Evolutionary conservation across 2,329 filamentous ascomycete species (phyloP).

Genomic region (Diaporthe sp.): DNA sequence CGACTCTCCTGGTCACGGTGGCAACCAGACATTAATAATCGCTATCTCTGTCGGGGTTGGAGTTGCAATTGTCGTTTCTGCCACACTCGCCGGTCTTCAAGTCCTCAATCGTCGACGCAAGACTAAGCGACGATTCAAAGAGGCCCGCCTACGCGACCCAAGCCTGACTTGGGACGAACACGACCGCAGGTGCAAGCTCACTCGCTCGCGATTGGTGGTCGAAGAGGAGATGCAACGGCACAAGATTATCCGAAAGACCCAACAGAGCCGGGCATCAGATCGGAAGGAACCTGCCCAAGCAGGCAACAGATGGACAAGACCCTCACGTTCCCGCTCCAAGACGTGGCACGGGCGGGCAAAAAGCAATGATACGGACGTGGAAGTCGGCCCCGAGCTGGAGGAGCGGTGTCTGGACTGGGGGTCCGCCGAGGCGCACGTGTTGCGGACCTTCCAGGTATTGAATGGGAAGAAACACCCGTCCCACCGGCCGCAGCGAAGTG

Average conservation of each 20-base stretch:
- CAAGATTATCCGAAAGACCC: conserved; percentile 45
- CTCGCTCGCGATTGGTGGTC: conserved; percentile 42
- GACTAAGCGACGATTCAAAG: conserved; percentile 32
- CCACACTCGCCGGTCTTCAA: conserved; percentile 20
- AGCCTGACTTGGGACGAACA: conserved; percentile 45
- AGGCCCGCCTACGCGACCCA: conserved; percentile 43
- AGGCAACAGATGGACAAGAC: background rate
- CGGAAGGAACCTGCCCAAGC: background rate
- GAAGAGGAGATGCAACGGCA: conserved; percentile 45
- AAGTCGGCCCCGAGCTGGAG: background rate
- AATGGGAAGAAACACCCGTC: conserved; percentile 28
- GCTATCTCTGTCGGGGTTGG: conserved; percentile 19
- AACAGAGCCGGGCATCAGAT: conserved; percentile 44
- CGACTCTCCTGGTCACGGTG: background rate
- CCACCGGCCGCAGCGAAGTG: background rate
- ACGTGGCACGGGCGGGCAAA: conserved; percentile 33
- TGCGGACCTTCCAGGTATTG: conserved; percentile 33
- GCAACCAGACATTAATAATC: conserved; percentile 9
- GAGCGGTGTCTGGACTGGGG: conserved; percentile 27
- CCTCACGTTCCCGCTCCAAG: conserved; percentile 19
- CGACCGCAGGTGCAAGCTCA: conserved; percentile 42
- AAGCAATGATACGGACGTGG: background rate
- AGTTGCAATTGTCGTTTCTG: conserved; percentile 15
- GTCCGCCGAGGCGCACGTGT: conserved; percentile 33
- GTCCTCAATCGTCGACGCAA: conserved; percentile 38